These are phyloP conservation scores for Lipomyces kockii DNA, from an alignment of 805 yeast genomes.

Conservation along the genomic window DNA sequence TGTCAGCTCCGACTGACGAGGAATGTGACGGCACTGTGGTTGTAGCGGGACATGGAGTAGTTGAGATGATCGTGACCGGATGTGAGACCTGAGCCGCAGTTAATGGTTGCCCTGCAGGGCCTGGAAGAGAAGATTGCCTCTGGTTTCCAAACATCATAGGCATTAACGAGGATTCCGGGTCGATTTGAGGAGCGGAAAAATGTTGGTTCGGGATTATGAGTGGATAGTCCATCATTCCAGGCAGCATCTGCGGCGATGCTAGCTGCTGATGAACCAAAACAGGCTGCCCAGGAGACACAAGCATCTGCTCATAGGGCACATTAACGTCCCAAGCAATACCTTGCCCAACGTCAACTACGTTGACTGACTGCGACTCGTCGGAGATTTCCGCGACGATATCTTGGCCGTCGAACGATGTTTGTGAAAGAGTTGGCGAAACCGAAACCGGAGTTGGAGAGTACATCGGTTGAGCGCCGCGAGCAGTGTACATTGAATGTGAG, in stretches of 20 bases:
- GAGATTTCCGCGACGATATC: background rate
- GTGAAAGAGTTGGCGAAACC: background rate
- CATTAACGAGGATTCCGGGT: background rate
- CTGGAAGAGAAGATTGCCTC: background rate
- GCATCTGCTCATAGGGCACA: background rate
- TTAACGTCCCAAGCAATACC: background rate
- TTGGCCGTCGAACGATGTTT: background rate
- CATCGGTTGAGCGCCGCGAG: background rate
- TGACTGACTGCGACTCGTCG: background rate
- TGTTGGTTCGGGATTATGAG: background rate
- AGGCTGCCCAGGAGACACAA: background rate
- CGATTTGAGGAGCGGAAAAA: background rate
- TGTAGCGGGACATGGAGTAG: background rate
- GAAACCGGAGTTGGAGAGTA: background rate
- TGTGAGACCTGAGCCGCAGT: background rate
- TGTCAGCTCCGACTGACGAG: background rate
- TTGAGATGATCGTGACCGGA: background rate
- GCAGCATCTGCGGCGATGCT: background rate
- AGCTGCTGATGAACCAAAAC: background rate
- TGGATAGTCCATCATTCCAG: background rate
- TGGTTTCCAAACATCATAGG: background rate
- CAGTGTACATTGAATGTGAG: constrained; percentile 8
- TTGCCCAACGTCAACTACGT: background rate
- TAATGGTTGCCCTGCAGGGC: background rate
- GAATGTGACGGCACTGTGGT: background rate